Percentiles rank a stretch among this genome's conserved stretches.
Evolutionary conservation across 768 basidiomycete genomes (phyloP).

Genomic region (Russula griseocarnosa): DNA sequence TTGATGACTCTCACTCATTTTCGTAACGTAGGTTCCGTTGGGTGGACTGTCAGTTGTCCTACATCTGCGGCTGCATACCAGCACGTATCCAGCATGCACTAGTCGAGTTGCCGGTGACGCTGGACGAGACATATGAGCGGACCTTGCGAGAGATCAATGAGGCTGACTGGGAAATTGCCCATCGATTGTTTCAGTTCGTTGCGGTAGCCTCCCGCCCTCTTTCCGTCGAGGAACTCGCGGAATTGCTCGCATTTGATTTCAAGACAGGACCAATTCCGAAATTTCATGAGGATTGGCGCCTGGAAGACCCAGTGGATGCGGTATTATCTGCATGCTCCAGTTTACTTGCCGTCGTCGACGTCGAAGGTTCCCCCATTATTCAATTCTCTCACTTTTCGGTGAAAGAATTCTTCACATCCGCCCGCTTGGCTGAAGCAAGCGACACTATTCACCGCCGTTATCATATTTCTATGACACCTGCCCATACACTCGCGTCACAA

Average conservation of each 20-base stretch:
- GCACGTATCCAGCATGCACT: too few species aligned
- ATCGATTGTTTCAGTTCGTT: not conserved
- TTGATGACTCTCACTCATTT: too few species aligned
- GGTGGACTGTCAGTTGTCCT: too few species aligned
- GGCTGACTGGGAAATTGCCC: not conserved
- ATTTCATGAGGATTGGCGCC: not conserved
- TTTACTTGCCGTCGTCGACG: not conserved
- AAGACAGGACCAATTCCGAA: not conserved
- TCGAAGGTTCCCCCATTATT: not conserved
- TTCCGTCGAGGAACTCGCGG: not conserved
- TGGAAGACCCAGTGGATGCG: not conserved
- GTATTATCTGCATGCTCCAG: not conserved
- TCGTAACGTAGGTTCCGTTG: too few species aligned
- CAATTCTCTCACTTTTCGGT: not conserved
- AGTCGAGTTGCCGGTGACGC: too few species aligned
- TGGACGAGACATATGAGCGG: too few species aligned
- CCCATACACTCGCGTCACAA: too few species aligned
- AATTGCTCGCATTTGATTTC: constrained; percentile 2
- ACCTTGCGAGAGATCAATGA: too few species aligned
- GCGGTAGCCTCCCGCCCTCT: not conserved
- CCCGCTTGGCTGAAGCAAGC: not conserved
- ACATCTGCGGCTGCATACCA: too few species aligned
- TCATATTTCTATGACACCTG: not conserved
- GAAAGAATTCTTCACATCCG: too few species aligned
- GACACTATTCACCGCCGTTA: not conserved